Evolutionary conservation across 257 asterid species (phyloP).

Genomic region (Ehretia macrophylla): DNA sequence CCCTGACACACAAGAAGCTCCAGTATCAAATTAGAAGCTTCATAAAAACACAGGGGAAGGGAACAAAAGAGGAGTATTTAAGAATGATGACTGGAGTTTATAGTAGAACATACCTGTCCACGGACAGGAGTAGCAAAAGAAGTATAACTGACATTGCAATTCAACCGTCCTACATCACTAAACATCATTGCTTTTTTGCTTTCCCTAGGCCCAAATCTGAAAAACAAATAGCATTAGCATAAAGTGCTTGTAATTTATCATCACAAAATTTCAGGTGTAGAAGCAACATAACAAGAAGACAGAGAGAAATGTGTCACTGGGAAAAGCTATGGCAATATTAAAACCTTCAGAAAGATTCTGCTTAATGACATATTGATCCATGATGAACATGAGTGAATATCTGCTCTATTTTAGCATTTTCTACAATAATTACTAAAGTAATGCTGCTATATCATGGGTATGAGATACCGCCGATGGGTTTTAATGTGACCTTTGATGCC

Average conservation of each 20-base stretch:
- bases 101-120: slow-evolving; percentile 55
- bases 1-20: slow-evolving; percentile 35
- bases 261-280: too few species aligned
- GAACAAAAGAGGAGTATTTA: slow-evolving; percentile 8
- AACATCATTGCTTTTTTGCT: slow-evolving; percentile 98
- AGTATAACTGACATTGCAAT: slow-evolving; percentile 82
- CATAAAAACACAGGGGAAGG: not conserved
- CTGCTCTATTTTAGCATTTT: too few species aligned
- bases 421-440: too few species aligned
- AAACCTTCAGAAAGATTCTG: too few species aligned
- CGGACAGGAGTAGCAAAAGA: slow-evolving; percentile 68
- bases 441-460: too few species aligned
- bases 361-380: too few species aligned
- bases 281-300: slow-evolving; percentile 16
- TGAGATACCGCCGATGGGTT: too few species aligned
- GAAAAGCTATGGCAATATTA: too few species aligned
- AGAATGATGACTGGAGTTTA: slow-evolving; percentile 1
- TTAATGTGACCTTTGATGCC: too few species aligned
- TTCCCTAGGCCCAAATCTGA: slow-evolving; percentile 90
- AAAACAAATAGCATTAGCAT: not conserved
- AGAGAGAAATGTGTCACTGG: not conserved
- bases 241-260: not conserved
- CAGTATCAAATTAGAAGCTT: slow-evolving; percentile 14
- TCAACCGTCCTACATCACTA: slow-evolving; percentile 80
- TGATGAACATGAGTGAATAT: too few species aligned